These are phyloP conservation scores for Neonectria punicea DNA, from an alignment of 2,329 filamentous ascomycete species.

Conservation along the genomic window DNA sequence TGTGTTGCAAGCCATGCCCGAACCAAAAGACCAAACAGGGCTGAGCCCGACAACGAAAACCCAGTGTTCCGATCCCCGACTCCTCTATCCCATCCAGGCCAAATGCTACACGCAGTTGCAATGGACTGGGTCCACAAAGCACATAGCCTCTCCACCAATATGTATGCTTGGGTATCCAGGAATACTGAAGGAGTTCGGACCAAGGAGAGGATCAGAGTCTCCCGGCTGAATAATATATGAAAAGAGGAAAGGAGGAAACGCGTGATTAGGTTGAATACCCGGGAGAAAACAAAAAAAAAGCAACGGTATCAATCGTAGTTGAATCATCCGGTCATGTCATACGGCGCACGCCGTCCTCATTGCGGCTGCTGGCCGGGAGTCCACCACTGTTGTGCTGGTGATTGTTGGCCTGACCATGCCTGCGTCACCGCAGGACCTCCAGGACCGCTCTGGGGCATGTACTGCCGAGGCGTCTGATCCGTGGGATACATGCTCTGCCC, in stretches of 20 bases:
- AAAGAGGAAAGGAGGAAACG: slow-evolving; percentile 28
- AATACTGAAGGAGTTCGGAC: slow-evolving; percentile 44
- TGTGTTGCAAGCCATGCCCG: slow-evolving; percentile 33
- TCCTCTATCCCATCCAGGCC: slow-evolving; percentile 53
- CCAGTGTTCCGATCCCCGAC: slow-evolving; percentile 44
- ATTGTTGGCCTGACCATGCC: slow-evolving; percentile 69
- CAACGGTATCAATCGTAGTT: slow-evolving; percentile 23
- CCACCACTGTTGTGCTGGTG: slow-evolving; percentile 70
- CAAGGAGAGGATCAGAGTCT: slow-evolving; percentile 37
- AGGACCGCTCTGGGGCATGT: slow-evolving; percentile 72
- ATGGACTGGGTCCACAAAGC: slow-evolving; percentile 47
- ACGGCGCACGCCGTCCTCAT: slow-evolving; percentile 31
- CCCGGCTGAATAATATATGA: slow-evolving; percentile 26
- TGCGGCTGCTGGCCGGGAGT: slow-evolving; percentile 60
- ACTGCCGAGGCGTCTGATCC: slow-evolving; percentile 72
- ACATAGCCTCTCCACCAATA: slow-evolving; percentile 49
- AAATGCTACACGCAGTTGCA: slow-evolving; percentile 49
- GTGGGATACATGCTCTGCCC: slow-evolving; percentile 68
- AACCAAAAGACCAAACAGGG: slow-evolving; percentile 21
- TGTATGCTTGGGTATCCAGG: slow-evolving; percentile 52
- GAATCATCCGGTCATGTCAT: slow-evolving; percentile 40
- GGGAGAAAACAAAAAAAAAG: slow-evolving; percentile 19
- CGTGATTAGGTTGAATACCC: slow-evolving; percentile 27
- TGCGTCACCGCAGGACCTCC: slow-evolving; percentile 62
- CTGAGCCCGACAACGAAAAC: slow-evolving; percentile 23